Evolutionary conservation across 2,329 filamentous ascomycete species (phyloP).

Genomic region (Colletotrichum eleusines): DNA sequence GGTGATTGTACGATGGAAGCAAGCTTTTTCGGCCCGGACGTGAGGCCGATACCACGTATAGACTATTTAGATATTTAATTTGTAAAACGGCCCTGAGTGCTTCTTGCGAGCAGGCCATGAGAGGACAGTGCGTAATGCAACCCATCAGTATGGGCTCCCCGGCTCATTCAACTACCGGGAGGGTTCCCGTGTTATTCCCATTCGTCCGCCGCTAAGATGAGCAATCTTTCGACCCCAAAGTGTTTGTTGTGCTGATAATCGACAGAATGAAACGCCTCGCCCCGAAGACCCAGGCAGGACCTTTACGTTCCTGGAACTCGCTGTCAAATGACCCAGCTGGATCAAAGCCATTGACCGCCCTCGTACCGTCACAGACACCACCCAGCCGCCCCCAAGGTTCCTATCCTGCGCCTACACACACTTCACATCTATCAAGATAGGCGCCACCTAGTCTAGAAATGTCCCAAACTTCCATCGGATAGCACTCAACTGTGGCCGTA

Average conservation of each 20-base stretch:
- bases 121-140: background rate
- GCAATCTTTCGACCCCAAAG: background rate
- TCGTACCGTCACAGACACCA: too few relatives aligned
- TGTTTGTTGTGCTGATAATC: background rate
- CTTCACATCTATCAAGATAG: too few relatives aligned
- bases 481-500: too few relatives aligned
- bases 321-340: too few relatives aligned
- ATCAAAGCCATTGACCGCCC: too few relatives aligned
- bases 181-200: background rate
- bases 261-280: background rate
- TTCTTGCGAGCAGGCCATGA: rapidly evolving
- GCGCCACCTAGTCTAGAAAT: too few relatives aligned
- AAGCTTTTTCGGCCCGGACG: slow-evolving; percentile 13
- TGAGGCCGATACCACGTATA: slow-evolving; percentile 10
- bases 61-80: slow-evolving; percentile 19
- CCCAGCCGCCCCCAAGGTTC: too few relatives aligned
- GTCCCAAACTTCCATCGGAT: too few relatives aligned
- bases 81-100: background rate
- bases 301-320: too few relatives aligned
- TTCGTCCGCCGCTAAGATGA: background rate
- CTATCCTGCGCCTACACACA: too few relatives aligned
- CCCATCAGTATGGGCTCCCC: slow-evolving; percentile 42
- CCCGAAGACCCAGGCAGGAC: too few relatives aligned
- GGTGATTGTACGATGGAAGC: slow-evolving; percentile 47
- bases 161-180: too few relatives aligned